Conservation (phyloP, 345 rosid species). For the Salix caprea region DNA sequence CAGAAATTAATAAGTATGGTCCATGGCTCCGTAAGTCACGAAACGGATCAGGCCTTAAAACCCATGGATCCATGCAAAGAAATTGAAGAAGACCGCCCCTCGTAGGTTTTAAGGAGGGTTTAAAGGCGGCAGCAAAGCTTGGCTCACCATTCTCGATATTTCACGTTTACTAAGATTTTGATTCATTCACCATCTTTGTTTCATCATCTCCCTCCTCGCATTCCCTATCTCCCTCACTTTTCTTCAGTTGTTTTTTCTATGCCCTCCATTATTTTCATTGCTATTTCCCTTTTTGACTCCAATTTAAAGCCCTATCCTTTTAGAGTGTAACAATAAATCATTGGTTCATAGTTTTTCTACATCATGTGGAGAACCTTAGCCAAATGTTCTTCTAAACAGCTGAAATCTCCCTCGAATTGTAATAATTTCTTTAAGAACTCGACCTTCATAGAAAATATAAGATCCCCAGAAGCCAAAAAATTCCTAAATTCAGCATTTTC, state of each 20-base stretch:
- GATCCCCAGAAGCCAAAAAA: slow-evolving; percentile 9
- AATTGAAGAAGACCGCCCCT: neutral
- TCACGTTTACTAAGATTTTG: neutral
- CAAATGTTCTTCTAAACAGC: slow-evolving; percentile 40
- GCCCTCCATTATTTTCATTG: neutral
- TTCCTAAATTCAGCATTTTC: slow-evolving; percentile 3
- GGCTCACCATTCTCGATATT: neutral
- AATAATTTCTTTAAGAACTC: neutral
- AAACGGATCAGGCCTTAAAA: neutral
- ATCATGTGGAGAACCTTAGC: slow-evolving; percentile 73
- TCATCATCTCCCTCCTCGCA: neutral
- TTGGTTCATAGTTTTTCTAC: neutral
- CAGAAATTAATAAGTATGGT: neutral
- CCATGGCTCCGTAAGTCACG: neutral
- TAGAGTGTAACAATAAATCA: neutral
- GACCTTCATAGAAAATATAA: slow-evolving; percentile 3
- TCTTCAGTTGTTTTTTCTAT: neutral
- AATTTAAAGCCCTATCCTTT: neutral
- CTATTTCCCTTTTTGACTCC: neutral
- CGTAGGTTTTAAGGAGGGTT: slow-evolving; percentile 22
- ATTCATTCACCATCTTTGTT: neutral
- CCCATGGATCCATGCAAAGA: neutral
- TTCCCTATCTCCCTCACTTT: neutral
- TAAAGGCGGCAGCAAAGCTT: slow-evolving; percentile 13
- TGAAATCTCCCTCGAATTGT: slow-evolving; percentile 25